Conservation (phyloP, 352 stramenopile genomes). For the Globisporangium sylvaticum region DNA sequence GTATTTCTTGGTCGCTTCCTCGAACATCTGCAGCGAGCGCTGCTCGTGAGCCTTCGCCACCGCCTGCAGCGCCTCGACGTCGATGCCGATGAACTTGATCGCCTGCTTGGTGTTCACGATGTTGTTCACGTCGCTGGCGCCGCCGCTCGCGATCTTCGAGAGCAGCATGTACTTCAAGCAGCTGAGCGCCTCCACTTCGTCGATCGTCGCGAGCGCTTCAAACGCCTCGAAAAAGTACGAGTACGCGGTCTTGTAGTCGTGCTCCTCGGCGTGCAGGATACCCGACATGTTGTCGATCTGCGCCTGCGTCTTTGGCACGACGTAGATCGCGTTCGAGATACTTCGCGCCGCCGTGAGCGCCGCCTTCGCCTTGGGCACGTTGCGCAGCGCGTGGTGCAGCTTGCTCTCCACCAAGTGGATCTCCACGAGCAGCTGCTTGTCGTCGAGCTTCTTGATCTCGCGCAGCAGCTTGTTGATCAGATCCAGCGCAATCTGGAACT, state of each 20-base stretch:
- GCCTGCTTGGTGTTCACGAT: conserved; percentile 95
- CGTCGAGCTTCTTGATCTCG: conserved; percentile 99
- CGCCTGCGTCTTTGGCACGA: conserved; percentile 93
- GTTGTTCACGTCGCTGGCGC: conserved; percentile 90
- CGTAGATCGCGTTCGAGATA: conserved; percentile 98
- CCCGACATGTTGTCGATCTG: conserved; percentile 97
- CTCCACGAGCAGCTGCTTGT: conserved; percentile 99
- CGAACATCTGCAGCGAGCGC: conserved; percentile 90
- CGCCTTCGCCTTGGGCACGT: conserved; percentile 95
- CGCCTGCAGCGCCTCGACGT: conserved; percentile 95
- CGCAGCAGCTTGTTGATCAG: conserved; percentile 93
- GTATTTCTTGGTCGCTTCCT: conserved; percentile 89
- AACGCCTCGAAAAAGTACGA: conserved; percentile 99
- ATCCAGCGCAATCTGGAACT: conserved; percentile 91
- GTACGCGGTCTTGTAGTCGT: conserved; percentile 99
- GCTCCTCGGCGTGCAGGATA: conserved; percentile 96
- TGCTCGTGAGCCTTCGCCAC: conserved; percentile 95
- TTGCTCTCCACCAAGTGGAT: conserved; percentile 98
- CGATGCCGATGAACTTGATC: conserved; percentile 95
- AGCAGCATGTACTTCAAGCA: conserved; percentile 99
- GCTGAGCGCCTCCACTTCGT: conserved; percentile 76
- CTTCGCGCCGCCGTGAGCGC: conserved; percentile 96
- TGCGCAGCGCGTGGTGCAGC: conserved; percentile 96
- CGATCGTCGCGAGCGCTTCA: conserved; percentile 92
- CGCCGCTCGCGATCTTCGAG: conserved; percentile 92